Base-by-base conservation (phyloP, 2,329 filamentous ascomycete species). In the Sporothrix brasiliensis region DNA sequence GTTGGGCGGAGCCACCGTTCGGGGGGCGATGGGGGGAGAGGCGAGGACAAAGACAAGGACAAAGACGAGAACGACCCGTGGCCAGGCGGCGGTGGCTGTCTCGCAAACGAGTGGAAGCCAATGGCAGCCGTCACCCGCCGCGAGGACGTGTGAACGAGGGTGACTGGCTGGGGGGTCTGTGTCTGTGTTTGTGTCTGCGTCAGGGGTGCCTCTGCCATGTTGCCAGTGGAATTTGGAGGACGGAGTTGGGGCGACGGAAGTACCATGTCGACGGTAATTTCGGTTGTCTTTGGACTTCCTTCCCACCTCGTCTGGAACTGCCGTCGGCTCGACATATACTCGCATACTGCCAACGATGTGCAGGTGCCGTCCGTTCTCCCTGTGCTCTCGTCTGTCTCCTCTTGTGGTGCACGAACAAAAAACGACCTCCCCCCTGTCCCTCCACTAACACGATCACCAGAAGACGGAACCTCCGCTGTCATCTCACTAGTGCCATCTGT, bases 1-100 rank as follows among this genome's bases (percentile, higher is more conserved):
- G 71, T 72, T 2, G 74, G 70, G 6, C 52, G 70, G 56, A 71
- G 58, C 58, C 68, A 65, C 49, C 58, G 67, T 21, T 16, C 44
- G 27, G 3, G 27, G 10, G 24, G n/a, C n/a, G n/a, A n/a, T n/a
- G n/a, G n/a, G n/a, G n/a, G n/a, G n/a, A n/a, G n/a, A n/a, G n/a
- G 24, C 4, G 34, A 3, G 2, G 53, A 30, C 24, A 27, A 7
- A 21, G 54, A 11, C 24, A 13, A n/a, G 0, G 54, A 16, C 27
- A 24, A 5, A 21, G 54, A 19, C 30, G n/a, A n/a, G n/a, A n/a
- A 27, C 4, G 21, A 2, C 4, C 3, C 27, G 27, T 30, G 27
- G 4, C 27, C 4, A 30, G 27, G 2, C 2, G 3, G 27, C 4
- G 3, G 27, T 30, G 27, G 27, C 27, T 16, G 54, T 9, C 11